These are phyloP conservation scores for Straminergon stramineum DNA, from an alignment of 225 moss, liverwort and hornwort genomes.

Conservation along the genomic window DNA sequence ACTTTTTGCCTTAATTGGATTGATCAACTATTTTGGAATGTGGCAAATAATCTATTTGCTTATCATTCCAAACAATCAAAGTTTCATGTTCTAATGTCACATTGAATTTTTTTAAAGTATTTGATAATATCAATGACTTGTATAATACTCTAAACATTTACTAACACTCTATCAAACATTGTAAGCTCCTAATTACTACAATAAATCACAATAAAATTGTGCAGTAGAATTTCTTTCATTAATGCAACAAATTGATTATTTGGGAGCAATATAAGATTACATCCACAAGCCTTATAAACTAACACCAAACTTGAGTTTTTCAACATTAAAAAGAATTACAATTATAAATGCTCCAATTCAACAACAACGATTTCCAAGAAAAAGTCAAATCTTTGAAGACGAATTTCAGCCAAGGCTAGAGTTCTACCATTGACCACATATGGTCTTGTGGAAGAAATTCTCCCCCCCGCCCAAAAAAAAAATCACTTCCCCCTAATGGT, in stretches of 20 bases:
- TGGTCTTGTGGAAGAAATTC: neutral
- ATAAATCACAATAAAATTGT: neutral
- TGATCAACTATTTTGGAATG: neutral
- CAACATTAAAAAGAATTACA: neutral
- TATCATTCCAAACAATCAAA: too few species aligned
- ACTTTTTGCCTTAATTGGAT: neutral
- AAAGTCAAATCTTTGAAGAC: neutral
- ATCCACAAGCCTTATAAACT: too few species aligned
- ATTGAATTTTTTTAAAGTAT: neutral
- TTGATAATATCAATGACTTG: neutral
- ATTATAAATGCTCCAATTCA: neutral
- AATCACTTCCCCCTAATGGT: too few species aligned
- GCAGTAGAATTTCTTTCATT: neutral
- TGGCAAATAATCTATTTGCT: neutral
- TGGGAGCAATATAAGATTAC: neutral
- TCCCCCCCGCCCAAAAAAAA: accelerated
- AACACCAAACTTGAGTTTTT: neutral
- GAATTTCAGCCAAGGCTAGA: accelerated
- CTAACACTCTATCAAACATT: neutral
- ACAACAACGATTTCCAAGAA: neutral
- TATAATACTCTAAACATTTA: neutral
- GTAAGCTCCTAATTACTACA: accelerated
- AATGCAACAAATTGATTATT: neutral
- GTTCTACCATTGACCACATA: neutral
- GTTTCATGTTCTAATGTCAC: too few species aligned